Percentiles rank a stretch among this genome's conserved stretches.
Conservation (phyloP, 2,329 filamentous ascomycete species). For the Sporothrix mexicana region DNA sequence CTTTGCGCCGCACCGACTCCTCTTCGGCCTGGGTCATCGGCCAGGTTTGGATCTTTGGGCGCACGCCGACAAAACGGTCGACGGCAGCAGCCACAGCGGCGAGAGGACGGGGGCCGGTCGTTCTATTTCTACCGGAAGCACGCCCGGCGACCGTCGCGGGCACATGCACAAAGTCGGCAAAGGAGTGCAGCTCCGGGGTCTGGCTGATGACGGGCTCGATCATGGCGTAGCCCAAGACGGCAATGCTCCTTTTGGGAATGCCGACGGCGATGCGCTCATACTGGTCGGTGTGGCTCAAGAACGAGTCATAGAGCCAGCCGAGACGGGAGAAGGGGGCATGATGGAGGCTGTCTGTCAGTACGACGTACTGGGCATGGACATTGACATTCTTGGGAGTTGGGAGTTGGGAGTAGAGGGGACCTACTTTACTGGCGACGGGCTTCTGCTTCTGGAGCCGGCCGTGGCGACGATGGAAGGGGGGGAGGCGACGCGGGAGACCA, state of each 20-base stretch:
- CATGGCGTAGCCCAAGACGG: not conserved
- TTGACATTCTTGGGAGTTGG: not conserved
- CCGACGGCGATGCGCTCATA: slow-evolving; percentile 45
- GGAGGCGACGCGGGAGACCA: slow-evolving; percentile 20
- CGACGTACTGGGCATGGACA: too few relatives aligned
- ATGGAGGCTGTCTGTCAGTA: not conserved
- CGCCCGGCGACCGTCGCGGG: too few relatives aligned
- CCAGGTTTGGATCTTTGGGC: slow-evolving; percentile 44
- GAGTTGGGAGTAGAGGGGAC: not conserved
- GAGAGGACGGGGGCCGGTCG: too few relatives aligned
- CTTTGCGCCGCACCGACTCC: slow-evolving; percentile 37
- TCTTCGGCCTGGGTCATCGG: slow-evolving; percentile 40
- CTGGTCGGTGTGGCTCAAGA: slow-evolving; percentile 37
- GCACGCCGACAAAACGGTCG: slow-evolving; percentile 40
- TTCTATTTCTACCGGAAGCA: too few relatives aligned
- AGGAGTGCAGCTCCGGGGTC: not conserved
- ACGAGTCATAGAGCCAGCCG: slow-evolving; percentile 40
- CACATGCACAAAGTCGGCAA: too few relatives aligned
- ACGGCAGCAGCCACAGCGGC: too few relatives aligned
- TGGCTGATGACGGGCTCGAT: not conserved
- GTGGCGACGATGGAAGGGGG: slow-evolving; percentile 5
- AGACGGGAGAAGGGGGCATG: not conserved
- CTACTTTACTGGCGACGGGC: not conserved
- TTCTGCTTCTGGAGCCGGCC: slow-evolving; percentile 1
- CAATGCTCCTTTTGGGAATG: slow-evolving; percentile 37